A percentile compares a stretch with the other conserved stretches of the same genome.
These are phyloP conservation scores for Mucor piriformis DNA, from an alignment of 371 early-diverging fungal genomes.

Conservation along the genomic window DNA sequence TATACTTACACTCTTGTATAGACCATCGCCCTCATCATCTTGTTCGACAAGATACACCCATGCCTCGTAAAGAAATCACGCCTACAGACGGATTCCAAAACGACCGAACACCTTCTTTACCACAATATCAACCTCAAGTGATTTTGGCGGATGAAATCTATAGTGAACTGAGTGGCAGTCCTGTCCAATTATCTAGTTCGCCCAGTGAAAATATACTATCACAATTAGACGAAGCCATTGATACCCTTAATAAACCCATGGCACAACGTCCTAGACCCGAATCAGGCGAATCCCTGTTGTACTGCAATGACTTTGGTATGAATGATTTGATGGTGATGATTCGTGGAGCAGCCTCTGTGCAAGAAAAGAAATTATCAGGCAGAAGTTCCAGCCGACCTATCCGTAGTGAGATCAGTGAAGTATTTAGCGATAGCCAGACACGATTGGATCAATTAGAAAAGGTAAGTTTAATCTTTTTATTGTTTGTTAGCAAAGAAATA, in stretches of 20 bases:
- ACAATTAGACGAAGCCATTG: constrained; percentile 25
- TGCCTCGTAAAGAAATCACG: constrained; percentile 32
- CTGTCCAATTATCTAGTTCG: constrained; percentile 5
- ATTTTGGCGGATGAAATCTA: neutral
- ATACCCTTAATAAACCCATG: constrained; percentile 11
- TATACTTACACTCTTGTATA: neutral
- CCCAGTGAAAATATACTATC: constrained; percentile 3
- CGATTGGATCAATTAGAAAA: constrained; percentile 52
- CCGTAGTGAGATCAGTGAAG: constrained; percentile 41
- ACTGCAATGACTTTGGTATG: constrained; percentile 54
- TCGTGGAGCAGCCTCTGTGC: constrained; percentile 38
- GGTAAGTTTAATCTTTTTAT: constrained; percentile 21
- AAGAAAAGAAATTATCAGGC: neutral
- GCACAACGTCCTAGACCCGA: constrained; percentile 7
- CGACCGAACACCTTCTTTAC: neutral
- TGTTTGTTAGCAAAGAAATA: neutral
- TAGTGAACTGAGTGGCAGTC: constrained; percentile 8
- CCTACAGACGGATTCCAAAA: constrained; percentile 14
- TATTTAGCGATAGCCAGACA: constrained; percentile 41
- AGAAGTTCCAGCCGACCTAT: constrained; percentile 8
- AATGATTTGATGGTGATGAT: constrained; percentile 55
- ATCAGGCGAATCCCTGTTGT: constrained; percentile 42
- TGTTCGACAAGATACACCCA: constrained; percentile 49
- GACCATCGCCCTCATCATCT: constrained; percentile 24
- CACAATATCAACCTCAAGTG: constrained; percentile 17